Evolutionary conservation across 106 monocot species (phyloP).

Genomic region (Acorus calamus): DNA sequence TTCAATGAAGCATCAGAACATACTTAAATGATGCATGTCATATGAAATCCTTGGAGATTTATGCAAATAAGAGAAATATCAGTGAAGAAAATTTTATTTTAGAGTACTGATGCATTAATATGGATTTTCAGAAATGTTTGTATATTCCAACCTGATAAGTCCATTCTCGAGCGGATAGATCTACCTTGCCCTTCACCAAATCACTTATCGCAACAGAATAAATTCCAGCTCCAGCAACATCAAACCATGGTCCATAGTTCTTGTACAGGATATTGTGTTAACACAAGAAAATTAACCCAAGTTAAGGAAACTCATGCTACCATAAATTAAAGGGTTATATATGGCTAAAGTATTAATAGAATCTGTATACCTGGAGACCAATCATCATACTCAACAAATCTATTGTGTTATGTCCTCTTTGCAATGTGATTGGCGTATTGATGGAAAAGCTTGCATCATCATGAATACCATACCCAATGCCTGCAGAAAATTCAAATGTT

Average conservation of each 20-base stretch:
- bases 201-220: conserved; percentile 6
- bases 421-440: conserved; percentile 9
- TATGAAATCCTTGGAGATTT: too few relatives aligned
- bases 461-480: conserved; percentile 27
- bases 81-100: too few relatives aligned
- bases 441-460: conserved; percentile 22
- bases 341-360: not conserved
- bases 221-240: conserved; percentile 16
- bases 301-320: too few relatives aligned
- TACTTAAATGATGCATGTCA: too few relatives aligned
- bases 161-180: conserved; percentile 17
- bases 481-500: conserved; percentile 3
- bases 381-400: conserved; percentile 27
- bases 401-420: conserved; percentile 18
- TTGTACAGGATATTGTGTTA: not conserved
- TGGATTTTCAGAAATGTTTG: too few relatives aligned
- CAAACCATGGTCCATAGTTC: conserved; percentile 32
- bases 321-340: too few relatives aligned
- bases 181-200: not conserved
- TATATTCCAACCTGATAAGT: conserved; percentile 18
- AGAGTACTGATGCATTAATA: too few relatives aligned
- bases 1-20: too few relatives aligned
- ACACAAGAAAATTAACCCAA: too few relatives aligned
- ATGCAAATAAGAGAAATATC: too few relatives aligned
- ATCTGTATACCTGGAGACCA: conserved; percentile 17